phyloP scores from a whole-genome alignment of 2,329 filamentous ascomycete genomes.

The Cordyceps fumosorosea region DNA sequence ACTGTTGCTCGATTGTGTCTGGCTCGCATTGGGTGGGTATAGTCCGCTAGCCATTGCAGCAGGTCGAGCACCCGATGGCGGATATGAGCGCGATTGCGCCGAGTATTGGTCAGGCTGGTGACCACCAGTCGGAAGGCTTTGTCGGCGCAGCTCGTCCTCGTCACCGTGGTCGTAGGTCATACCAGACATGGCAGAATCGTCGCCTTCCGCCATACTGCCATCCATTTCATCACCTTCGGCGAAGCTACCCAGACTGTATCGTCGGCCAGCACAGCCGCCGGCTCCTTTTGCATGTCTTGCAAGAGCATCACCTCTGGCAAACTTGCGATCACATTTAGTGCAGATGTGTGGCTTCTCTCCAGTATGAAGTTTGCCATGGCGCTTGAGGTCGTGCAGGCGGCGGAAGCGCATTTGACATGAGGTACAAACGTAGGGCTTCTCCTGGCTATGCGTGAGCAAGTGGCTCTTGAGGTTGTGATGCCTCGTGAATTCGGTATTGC shows the following conservation, averaged over 20 bases:
- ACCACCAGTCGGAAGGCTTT: conserved; percentile 61
- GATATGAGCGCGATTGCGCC: conserved; percentile 71
- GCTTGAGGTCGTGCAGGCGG: conserved; percentile 87
- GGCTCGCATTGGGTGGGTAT: conserved; percentile 47
- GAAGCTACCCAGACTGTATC: conserved; percentile 79
- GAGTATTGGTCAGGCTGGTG: conserved; percentile 42
- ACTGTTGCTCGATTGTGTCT: conserved; percentile 46
- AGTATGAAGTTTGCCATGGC: conserved; percentile 93
- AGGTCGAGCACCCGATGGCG: conserved; percentile 54
- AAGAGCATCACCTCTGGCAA: conserved; percentile 89
- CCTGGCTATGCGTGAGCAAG: conserved; percentile 93
- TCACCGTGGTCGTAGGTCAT: conserved; percentile 50
- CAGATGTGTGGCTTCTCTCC: conserved; percentile 94
- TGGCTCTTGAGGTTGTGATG: conserved; percentile 98
- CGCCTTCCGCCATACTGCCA: conserved; percentile 40
- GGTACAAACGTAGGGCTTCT: conserved; percentile 92
- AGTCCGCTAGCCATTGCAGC: conserved; percentile 42
- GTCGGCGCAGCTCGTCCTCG: conserved; percentile 57
- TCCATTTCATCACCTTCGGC: conserved; percentile 69
- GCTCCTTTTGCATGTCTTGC: conserved; percentile 93
- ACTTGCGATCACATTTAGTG: conserved; percentile 88
- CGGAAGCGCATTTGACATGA: conserved; percentile 92
- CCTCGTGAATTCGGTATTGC: conserved; percentile 90
- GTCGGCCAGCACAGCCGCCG: conserved; percentile 86
- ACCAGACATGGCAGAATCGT: conserved; percentile 52